Base-by-base conservation (phyloP, 2,329 filamentous ascomycete species). In the Colletotrichum karsti region DNA sequence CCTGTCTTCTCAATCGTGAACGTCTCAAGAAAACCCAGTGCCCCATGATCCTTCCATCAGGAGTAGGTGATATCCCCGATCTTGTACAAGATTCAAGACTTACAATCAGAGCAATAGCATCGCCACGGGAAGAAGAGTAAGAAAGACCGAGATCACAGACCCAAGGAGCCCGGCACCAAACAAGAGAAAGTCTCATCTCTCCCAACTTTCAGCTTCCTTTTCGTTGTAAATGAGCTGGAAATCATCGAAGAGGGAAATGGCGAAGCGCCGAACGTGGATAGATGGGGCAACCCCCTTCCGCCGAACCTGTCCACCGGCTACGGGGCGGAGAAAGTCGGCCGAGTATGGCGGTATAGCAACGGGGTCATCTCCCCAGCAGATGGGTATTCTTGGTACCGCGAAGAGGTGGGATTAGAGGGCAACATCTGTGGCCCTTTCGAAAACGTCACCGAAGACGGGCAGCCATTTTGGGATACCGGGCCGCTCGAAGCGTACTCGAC, bases 211-310 rank as follows among this genome's bases (percentile, higher is more conserved):
- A 77, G 73, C 35, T 83, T 83, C 61, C 69, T 83, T 1, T 84
- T 84, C 26, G 73, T 80, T 3, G 74, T 82, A 48, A 81, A 81
- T 64, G 77, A 81, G 42, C 71, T 82, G 4, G 6, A 61, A 2
- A 63, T 79, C 22, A 54, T 9, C 9, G 71, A 71, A 7, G 59
- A 50, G 0, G 33, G 33, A 2, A 28, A 37, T 44, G 8, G 20
- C 3, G 56, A 72, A 4, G 22, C 39, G 1, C 68, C 56, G 6
- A 10, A 71, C 15, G 46, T 58, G n/a, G 58, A 71, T 18, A 46
- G 26, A 4, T 79, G 72, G 73, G 62, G 72, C n/a, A 80, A 81
- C 39, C 57, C 24, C 1, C 55, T 78, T 4, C 81, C 81, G 0
- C 81, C 79, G 0, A 55, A 46, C 1, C 5, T 22, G 0, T 63